Base-by-base conservation (phyloP, 2,329 filamentous ascomycete genomes). In the Beauveria sp. region DNA sequence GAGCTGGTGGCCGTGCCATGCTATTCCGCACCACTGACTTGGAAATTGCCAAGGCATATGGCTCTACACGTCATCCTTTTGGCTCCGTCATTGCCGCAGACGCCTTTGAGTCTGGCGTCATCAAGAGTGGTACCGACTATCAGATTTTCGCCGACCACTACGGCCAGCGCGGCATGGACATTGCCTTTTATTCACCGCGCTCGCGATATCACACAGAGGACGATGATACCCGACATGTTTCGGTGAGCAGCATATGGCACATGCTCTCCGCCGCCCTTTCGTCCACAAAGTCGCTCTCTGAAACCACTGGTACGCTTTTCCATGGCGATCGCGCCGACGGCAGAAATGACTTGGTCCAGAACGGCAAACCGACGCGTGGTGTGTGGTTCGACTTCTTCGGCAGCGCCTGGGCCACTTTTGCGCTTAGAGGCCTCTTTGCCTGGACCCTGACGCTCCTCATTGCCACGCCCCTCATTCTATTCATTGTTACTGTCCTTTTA, bases 321-420 rank as follows among this genome's bases (percentile, higher is more conserved):
- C 82, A 83, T 55, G 84, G 87, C 5, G 74, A 78, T 18, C 73
- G 82, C 44, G 74, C 77, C 10, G 83, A 85, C 58, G 76, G 79
- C 7, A 78, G 81, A 61, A 77, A 79, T 55, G 83, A 81, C 59
- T 86, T 86, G 67, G 83, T 88, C 2, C 80, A 84, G 64, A 89
- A 87, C 63, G 89, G 90, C 10, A 79, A 76, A 41, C 85, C 86
- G 5, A 85, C 82, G 18, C 79, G 84, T 63, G 90, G 87, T 34
- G 91, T 97, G 16, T 99, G 92, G 91, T 97, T 97, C 70, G 94
- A 97, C 70, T 75, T 97, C 8, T 93, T 96, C 65, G 94, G 93
- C 48, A 83, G 80, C 60, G 80, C 80, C 1, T 92, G 97, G 72
- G 90, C 88, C 18, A 80, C 96, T 2, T 90, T 97, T 70, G 82